Evolutionary conservation across 345 rosid genomes (phyloP).

Genomic region (Theobroma cacao): DNA sequence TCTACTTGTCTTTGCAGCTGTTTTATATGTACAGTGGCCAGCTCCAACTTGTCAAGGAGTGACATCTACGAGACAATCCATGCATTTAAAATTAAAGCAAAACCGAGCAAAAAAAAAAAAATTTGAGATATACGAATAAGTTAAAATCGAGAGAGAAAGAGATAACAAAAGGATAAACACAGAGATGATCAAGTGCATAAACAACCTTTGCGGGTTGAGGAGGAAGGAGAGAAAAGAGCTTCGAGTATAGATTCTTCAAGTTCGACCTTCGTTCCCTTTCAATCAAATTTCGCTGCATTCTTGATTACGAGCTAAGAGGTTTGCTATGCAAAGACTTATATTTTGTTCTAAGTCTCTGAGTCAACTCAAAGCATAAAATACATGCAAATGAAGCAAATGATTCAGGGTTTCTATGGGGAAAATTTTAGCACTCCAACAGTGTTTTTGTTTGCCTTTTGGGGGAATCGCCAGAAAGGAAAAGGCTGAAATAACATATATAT

Average conservation of each 20-base stretch:
- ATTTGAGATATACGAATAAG: too few relatives aligned
- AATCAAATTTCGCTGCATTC: conserved; percentile 4
- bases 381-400: too few relatives aligned
- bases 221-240: conserved; percentile 21
- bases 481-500: too few relatives aligned
- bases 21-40: not conserved
- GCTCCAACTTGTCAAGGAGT: not conserved
- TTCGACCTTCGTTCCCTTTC: conserved; percentile 19
- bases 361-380: too few relatives aligned
- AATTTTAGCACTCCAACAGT: too few relatives aligned
- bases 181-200: not conserved
- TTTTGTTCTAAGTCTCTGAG: too few relatives aligned
- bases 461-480: too few relatives aligned
- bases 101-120: not conserved
- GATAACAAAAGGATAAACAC: too few relatives aligned
- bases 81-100: not conserved
- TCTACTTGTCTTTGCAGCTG: not conserved
- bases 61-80: not conserved
- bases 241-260: conserved; percentile 10
- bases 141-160: not conserved
- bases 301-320: not conserved
- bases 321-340: too few relatives aligned
- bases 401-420: too few relatives aligned
- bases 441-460: too few relatives aligned
- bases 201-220: conserved; percentile 6